Evolutionary conservation across 2,329 filamentous ascomycete genomes (phyloP).

Genomic region (Pseudohalonectria lignicola): DNA sequence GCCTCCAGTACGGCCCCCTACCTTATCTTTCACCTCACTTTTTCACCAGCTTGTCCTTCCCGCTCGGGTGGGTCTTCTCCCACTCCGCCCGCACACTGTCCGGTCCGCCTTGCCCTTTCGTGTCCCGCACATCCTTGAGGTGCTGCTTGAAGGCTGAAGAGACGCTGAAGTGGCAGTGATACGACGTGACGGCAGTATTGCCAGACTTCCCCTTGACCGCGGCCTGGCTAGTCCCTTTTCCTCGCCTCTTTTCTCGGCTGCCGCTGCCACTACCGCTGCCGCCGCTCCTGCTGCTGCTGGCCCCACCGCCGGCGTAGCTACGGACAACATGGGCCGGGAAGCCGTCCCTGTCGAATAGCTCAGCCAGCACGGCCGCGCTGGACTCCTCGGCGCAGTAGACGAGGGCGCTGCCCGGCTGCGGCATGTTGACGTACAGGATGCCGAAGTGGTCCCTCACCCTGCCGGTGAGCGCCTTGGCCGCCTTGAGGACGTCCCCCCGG

Average conservation of each 20-base stretch:
- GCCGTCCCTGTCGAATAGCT: constrained; percentile 27
- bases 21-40: too few species aligned
- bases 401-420: background rate
- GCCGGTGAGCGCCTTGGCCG: background rate
- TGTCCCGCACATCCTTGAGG: background rate
- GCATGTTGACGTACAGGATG: constrained; percentile 2
- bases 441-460: background rate
- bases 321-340: background rate
- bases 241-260: background rate
- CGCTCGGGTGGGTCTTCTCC: constrained; percentile 1
- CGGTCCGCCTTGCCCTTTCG: background rate
- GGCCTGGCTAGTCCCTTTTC: background rate
- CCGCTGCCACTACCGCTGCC: background rate
- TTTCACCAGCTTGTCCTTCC: background rate
- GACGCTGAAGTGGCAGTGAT: constrained; percentile 1
- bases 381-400: constrained; percentile 23
- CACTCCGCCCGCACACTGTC: background rate
- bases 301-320: background rate
- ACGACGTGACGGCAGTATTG: background rate
- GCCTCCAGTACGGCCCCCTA: too few species aligned
- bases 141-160: constrained; percentile 3
- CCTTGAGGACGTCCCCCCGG: background rate
- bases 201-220: background rate
- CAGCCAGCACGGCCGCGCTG: constrained; percentile 31
- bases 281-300: background rate